phyloP scores from a whole-genome alignment of 768 basidiomycete genomes.

The Amanita phalloides region DNA sequence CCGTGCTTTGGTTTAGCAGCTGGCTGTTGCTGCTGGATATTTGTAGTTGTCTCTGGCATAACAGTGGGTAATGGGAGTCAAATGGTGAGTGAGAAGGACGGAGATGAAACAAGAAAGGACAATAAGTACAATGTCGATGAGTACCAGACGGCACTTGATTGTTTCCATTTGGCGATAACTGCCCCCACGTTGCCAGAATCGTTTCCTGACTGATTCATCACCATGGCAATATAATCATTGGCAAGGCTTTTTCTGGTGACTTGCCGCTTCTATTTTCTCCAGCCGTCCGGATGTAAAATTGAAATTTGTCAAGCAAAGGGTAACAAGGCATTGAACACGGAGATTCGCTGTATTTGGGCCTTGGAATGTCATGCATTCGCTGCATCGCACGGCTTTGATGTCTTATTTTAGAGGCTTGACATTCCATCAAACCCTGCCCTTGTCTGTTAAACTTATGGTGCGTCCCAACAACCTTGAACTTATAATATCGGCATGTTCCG shows the following conservation, averaged over 20 bases:
- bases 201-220: background rate
- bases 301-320: no score
- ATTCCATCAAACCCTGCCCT: no score
- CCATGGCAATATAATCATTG: background rate
- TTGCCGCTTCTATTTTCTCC: background rate
- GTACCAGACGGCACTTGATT: background rate
- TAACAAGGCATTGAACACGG: no score
- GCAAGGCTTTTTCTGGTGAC: background rate
- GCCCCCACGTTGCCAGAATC: background rate
- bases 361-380: no score
- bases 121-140: slow-evolving; percentile 11
- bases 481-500: no score
- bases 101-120: slow-evolving; percentile 11
- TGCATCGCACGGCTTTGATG: no score
- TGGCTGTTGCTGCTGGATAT: slow-evolving; percentile 15
- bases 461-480: no score
- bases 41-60: slow-evolving; percentile 19
- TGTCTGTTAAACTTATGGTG: no score
- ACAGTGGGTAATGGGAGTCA: slow-evolving; percentile 9
- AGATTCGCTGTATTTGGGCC: no score
- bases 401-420: no score
- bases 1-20: slow-evolving; percentile 26
- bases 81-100: slow-evolving; percentile 9
- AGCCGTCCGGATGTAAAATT: background rate
- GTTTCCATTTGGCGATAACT: background rate